Evolutionary conservation across 75 land plant genomes (phyloP).

Genomic region (Pinus tabuliformis): DNA sequence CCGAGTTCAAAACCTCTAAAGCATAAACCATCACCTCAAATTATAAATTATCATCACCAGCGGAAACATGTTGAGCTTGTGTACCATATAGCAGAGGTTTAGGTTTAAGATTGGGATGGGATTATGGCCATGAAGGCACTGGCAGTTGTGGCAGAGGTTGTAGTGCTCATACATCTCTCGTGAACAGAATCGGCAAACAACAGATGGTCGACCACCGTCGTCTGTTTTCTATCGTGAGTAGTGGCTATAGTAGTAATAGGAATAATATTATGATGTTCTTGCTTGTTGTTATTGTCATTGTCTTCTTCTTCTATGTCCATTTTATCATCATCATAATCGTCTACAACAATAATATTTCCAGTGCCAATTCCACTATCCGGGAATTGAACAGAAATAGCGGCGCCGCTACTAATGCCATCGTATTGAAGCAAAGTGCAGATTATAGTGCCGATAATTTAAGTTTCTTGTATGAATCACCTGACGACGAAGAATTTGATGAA

Average conservation of each 20-base stretch:
- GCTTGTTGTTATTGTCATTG: conserved; percentile 6
- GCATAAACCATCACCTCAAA: neutral
- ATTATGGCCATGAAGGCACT: conserved; percentile 11
- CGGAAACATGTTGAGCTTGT: no score
- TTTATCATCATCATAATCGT: conserved; percentile 7
- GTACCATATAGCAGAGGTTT: no score
- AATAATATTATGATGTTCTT: neutral
- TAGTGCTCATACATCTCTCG: neutral
- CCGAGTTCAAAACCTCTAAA: conserved; percentile 10
- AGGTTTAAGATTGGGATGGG: neutral
- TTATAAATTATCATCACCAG: no score
- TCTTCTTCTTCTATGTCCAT: conserved; percentile 7
- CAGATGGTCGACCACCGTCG: neutral
- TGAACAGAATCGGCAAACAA: conserved; percentile 4
- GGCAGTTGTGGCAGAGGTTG: neutral
- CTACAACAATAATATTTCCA: conserved; percentile 9
- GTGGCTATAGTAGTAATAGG: neutral
- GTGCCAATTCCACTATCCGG: neutral
- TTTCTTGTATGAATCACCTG: conserved; percentile 7
- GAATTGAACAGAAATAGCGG: neutral
- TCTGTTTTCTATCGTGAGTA: neutral
- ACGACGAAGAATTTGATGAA: conserved; percentile 17
- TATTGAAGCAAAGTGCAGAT: conserved; percentile 1
- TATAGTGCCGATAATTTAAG: neutral
- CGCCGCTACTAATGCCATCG: neutral